Conservation (phyloP, 371 early-diverging fungal species). For the Mucor saturninus region DNA sequence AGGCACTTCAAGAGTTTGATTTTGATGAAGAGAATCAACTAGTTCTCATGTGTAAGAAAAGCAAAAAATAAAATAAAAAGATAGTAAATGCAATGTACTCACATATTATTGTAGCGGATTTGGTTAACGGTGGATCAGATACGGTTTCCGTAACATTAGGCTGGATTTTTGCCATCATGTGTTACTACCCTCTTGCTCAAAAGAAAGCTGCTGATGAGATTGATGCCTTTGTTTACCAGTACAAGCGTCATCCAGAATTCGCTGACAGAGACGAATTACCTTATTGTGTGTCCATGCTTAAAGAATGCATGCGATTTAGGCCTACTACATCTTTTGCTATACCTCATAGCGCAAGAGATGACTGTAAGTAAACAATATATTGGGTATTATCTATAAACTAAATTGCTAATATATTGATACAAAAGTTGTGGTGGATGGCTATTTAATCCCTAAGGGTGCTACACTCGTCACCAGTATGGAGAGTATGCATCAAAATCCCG, state of each 20-base stretch:
- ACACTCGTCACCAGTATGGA: conserved; percentile 17
- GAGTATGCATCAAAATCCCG: conserved; percentile 17
- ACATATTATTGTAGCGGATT: conserved; percentile 15
- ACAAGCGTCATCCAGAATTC: conserved; percentile 4
- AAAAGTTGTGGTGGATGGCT: conserved; percentile 6
- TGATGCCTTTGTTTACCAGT: conserved; percentile 7
- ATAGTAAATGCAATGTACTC: too few relatives aligned
- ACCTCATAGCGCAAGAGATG: conserved; percentile 2
- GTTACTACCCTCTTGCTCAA: conserved; percentile 17
- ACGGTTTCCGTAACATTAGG: conserved; percentile 10
- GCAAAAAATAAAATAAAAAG: too few relatives aligned
- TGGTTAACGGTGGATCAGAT: conserved; percentile 25
- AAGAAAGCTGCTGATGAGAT: conserved; percentile 12
- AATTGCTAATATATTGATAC: too few relatives aligned
- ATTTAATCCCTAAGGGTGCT: conserved; percentile 15
- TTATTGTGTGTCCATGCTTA: conserved; percentile 13
- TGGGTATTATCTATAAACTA: too few relatives aligned
- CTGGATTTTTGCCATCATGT: conserved; percentile 20
- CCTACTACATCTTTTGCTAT: conserved; percentile 17
- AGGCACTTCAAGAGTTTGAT: conserved; percentile 5
- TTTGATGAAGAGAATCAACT: conserved; percentile 3
- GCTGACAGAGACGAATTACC: conserved; percentile 12
- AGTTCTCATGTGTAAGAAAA: conserved; percentile 9
- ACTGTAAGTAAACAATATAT: background rate
- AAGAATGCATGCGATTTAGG: conserved; percentile 21